These are phyloP conservation scores for Starmerella tilneyi DNA, from an alignment of 805 yeast species.

Conservation along the genomic window DNA sequence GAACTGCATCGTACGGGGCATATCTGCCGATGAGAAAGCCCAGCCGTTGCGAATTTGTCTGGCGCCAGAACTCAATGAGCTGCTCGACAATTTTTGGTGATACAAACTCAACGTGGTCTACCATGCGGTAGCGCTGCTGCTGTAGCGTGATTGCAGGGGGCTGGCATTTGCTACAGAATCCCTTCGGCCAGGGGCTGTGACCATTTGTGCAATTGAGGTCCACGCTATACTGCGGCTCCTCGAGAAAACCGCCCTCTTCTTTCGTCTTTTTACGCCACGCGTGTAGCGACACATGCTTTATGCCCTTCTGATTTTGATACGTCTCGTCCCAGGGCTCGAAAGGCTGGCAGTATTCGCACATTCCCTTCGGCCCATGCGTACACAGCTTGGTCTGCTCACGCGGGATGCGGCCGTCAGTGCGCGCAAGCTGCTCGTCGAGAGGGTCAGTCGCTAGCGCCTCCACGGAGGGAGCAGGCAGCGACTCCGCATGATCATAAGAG, in stretches of 20 bases:
- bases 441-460: constrained; percentile 1
- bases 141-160: constrained; percentile 90
- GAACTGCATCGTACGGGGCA: constrained; percentile 62
- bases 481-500: constrained; percentile 25
- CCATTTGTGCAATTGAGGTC: constrained; percentile 56
- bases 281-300: constrained; percentile 83
- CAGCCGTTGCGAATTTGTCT: constrained; percentile 73
- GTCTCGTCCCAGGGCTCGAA: constrained; percentile 87
- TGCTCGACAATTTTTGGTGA: constrained; percentile 61
- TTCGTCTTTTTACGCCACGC: constrained; percentile 62
- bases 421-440: constrained; percentile 52
- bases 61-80: constrained; percentile 88
- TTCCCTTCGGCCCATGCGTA: constrained; percentile 82
- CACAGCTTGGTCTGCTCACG: constrained; percentile 57
- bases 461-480: background rate
- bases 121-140: constrained; percentile 86
- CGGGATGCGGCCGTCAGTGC: constrained; percentile 59
- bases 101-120: constrained; percentile 90
- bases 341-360: constrained; percentile 97
- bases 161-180: constrained; percentile 93
- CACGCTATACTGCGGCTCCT: constrained; percentile 60
- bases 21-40: constrained; percentile 81
- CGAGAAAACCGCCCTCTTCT: constrained; percentile 51
- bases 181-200: constrained; percentile 88
- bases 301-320: constrained; percentile 61